phyloP scores from a whole-genome alignment of 345 rosid species.

The Anacardium occidentale region DNA sequence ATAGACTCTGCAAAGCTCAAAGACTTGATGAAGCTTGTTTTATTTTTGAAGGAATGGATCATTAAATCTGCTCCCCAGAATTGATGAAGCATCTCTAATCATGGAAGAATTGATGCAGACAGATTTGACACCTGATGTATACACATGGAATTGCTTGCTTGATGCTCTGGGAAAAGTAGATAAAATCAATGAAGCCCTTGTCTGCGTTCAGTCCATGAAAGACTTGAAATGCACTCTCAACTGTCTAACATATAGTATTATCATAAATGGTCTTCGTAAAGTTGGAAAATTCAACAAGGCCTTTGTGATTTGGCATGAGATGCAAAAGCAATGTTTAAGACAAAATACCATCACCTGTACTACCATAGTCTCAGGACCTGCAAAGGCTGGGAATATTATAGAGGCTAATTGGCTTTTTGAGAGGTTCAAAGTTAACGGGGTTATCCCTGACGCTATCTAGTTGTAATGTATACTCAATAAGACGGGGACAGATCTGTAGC shows the following conservation, averaged over 20 bases:
- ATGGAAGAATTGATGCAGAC: constrained; percentile 95
- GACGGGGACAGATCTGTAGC: neutral
- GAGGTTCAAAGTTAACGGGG: constrained; percentile 66
- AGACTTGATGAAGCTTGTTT: constrained; percentile 82
- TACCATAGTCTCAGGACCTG: constrained; percentile 81
- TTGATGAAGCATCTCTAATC: constrained; percentile 93
- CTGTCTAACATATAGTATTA: constrained; percentile 69
- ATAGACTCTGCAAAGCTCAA: constrained; percentile 83
- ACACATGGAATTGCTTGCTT: constrained; percentile 94
- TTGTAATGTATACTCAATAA: constrained; percentile 35
- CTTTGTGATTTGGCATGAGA: constrained; percentile 98
- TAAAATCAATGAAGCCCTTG: constrained; percentile 82
- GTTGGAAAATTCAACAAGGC: constrained; percentile 92
- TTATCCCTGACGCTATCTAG: constrained; percentile 70
- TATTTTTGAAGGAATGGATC: constrained; percentile 75
- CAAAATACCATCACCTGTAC: constrained; percentile 73
- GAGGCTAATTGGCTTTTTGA: constrained; percentile 71
- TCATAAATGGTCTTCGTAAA: constrained; percentile 84
- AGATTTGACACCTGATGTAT: constrained; percentile 76
- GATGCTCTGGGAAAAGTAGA: constrained; percentile 88
- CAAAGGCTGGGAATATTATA: constrained; percentile 78
- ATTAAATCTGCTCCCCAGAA: constrained; percentile 72
- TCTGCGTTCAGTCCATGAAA: constrained; percentile 83
- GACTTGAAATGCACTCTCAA: constrained; percentile 70
- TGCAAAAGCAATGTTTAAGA: constrained; percentile 76